These are phyloP conservation scores for Penicillium sp. DNA, from an alignment of 2,329 filamentous ascomycete species.

Conservation along the genomic window DNA sequence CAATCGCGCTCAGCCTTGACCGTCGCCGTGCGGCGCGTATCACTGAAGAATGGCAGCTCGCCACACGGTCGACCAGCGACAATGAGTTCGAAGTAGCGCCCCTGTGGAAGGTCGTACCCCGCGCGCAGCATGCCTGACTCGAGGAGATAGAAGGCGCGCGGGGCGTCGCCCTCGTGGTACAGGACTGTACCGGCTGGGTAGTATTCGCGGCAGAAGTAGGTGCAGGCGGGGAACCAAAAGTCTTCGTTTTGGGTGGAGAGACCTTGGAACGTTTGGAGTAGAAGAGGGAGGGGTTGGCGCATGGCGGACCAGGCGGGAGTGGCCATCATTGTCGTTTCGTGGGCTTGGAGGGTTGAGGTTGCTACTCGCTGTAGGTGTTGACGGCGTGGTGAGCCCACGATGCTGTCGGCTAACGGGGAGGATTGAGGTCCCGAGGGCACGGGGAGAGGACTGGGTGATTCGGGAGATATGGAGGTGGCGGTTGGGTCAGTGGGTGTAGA, in stretches of 20 bases:
- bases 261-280: slow-evolving; percentile 92
- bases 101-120: slow-evolving; percentile 88
- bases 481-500: slow-evolving; percentile 17
- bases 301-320: slow-evolving; percentile 76
- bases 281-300: slow-evolving; percentile 82
- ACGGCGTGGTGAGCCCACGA: slow-evolving; percentile 72
- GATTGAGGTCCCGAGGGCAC: slow-evolving; percentile 14
- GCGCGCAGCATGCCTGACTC: slow-evolving; percentile 84
- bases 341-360: slow-evolving; percentile 61
- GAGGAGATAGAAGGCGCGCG: slow-evolving; percentile 83
- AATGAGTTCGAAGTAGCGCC: slow-evolving; percentile 83
- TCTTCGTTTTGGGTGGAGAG: slow-evolving; percentile 83
- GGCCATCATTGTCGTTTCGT: slow-evolving; percentile 51
- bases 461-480: slow-evolving; percentile 7
- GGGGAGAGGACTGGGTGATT: slow-evolving; percentile 27
- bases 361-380: slow-evolving; percentile 75
- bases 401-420: slow-evolving; percentile 46
- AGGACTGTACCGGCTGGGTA: slow-evolving; percentile 67
- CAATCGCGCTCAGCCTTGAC: slow-evolving; percentile 78
- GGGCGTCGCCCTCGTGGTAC: slow-evolving; percentile 71
- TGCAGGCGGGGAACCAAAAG: slow-evolving; percentile 81
- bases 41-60: slow-evolving; percentile 92
- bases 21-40: slow-evolving; percentile 81
- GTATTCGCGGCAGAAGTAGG: slow-evolving; percentile 69
- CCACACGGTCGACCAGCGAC: slow-evolving; percentile 92